phyloP scores from a whole-genome alignment of 2,329 filamentous ascomycete genomes.

The Aspergillus quadrilineatus region DNA sequence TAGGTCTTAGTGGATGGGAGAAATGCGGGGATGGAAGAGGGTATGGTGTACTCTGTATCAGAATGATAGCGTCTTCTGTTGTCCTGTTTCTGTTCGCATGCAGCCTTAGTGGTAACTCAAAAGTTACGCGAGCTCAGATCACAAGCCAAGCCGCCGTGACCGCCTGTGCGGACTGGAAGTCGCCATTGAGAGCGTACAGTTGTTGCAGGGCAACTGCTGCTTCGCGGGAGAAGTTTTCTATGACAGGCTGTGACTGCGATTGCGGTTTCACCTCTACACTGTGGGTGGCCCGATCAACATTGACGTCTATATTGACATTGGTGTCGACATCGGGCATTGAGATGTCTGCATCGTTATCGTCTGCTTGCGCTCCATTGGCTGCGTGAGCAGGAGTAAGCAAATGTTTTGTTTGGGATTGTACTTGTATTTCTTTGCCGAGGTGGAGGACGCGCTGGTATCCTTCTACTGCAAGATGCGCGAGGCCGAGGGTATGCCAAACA shows the following conservation, averaged over 20 bases:
- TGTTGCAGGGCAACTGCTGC: constrained; percentile 73
- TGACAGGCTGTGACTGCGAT: constrained; percentile 17
- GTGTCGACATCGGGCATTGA: constrained; percentile 21
- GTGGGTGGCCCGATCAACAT: constrained; percentile 11
- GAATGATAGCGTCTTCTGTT: background rate
- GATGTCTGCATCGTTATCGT: constrained; percentile 43
- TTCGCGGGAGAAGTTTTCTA: constrained; percentile 65
- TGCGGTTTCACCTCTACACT: constrained; percentile 4
- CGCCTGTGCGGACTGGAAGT: constrained; percentile 58
- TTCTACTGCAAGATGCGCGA: constrained; percentile 69
- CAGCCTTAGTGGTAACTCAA: background rate
- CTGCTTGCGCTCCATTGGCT: constrained; percentile 17
- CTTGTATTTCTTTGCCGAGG: constrained; percentile 49
- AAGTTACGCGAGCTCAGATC: constrained; percentile 33
- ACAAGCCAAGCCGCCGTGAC: constrained; percentile 63
- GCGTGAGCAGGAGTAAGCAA: background rate
- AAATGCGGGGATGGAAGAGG: background rate
- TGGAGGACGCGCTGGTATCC: constrained; percentile 65
- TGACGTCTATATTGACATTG: background rate
- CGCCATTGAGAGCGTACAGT: constrained; percentile 65
- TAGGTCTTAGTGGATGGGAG: background rate
- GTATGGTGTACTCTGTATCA: background rate
- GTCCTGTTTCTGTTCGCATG: background rate
- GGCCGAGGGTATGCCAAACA: constrained; percentile 71
- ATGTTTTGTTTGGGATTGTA: constrained; percentile 20